Evolutionary conservation across 2,329 filamentous ascomycete genomes (phyloP), one percentile per base, ranked within the genome.

Genomic region (Stachybotrys chlorohalonatus): DNA sequence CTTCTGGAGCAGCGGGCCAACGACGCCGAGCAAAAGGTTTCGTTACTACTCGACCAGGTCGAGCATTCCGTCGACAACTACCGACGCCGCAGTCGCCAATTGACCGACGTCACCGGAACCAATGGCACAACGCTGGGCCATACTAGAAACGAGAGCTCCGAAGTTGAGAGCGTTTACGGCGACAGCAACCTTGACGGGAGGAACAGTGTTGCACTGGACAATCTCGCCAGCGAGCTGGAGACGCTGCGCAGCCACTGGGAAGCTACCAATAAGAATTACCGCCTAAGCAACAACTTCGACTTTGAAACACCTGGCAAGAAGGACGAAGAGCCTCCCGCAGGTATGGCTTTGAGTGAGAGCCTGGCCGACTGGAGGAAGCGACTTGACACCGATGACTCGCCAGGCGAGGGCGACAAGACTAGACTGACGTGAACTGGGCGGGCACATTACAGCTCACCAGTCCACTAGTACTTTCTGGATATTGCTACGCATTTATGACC

Each of bases 11-110:
- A 84, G 62, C 88, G 93, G 48, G 93, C 92, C 6, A 79, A 83
- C 52, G 93, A 96, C 68, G 94, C 94, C 1, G 94, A 99, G 73
- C 85, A 89, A 60, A 95, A 95, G 66, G 94, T 99, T 24, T 90
- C 89, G 36, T 82, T 96, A 64, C 83, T 99, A 52, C 84, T 99
- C 11, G 91, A 97, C 68, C 93, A 97, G 67, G 92, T 99, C 45
- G 93, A 95, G 70, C 84, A 85, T 47, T 95, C 90, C 5, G 94
- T 99, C 15, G 92, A 94, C 71, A 95, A 89, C 68, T 97, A 97
- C 71, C 88, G 94, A 54, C 88, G 94, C 47, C 90, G 82, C 56
- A 86, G 82, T 62, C 80, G 85, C 46, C 80, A 83, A 59, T 70
- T 70, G 51, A 80, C 75, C 49, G 83, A 76, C 13, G 59, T 66